These are phyloP conservation scores for Paspalum vaginatum DNA, from an alignment of 176 grass and related monocot genomes.

Conservation along the genomic window DNA sequence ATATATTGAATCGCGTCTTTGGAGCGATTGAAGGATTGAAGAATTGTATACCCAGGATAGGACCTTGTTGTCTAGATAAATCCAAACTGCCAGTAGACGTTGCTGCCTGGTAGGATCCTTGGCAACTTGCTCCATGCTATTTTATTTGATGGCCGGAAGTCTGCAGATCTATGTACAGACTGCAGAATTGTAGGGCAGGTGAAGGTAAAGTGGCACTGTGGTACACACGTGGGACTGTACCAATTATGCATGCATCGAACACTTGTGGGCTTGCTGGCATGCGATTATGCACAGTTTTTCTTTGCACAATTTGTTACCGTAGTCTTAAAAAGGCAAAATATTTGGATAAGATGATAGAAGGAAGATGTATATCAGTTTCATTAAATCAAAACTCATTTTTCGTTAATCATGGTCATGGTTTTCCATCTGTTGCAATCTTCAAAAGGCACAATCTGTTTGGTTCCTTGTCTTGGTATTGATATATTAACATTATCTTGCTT, in stretches of 20 bases:
- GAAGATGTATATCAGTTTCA: background rate
- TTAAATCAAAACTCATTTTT: conserved; percentile 10
- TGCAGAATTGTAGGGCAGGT: background rate
- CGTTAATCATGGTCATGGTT: background rate
- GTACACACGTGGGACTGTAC: background rate
- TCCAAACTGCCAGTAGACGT: background rate
- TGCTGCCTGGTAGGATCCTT: conserved; percentile 22
- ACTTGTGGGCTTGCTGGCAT: background rate
- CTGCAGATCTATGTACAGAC: background rate
- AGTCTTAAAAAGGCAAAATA: background rate
- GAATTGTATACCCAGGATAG: background rate
- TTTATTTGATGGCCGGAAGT: background rate
- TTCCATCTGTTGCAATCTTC: background rate
- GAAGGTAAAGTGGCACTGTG: conserved; percentile 1
- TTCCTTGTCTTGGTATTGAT: conserved; percentile 25
- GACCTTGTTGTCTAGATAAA: background rate
- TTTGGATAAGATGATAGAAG: background rate
- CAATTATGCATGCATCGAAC: background rate
- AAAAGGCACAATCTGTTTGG: background rate
- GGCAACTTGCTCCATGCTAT: conserved; percentile 1
- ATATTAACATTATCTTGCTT: conserved; percentile 40
- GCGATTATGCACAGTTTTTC: background rate
- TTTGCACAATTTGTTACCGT: background rate
- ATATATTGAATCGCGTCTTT: background rate
- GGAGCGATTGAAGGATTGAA: background rate